phyloP scores from a whole-genome alignment of 1,284 basidiomycete genomes.

The Fistulinella cinereoalba region DNA sequence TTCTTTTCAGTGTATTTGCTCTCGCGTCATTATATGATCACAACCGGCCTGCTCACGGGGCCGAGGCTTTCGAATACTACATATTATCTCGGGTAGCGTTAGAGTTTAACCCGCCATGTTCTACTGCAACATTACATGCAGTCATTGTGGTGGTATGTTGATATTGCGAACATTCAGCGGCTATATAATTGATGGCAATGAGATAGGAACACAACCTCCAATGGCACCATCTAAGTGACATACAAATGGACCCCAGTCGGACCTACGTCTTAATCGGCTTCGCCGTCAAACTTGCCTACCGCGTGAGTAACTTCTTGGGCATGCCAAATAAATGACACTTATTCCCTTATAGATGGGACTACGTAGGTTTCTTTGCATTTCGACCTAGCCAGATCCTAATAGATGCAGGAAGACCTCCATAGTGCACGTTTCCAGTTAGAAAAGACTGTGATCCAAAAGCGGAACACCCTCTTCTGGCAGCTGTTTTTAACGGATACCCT shows the following conservation, averaged over 20 bases:
- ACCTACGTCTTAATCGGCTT: constrained; percentile 57
- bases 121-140: constrained; percentile 49
- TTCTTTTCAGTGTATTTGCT: constrained; percentile 57
- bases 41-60: constrained; percentile 39
- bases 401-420: constrained; percentile 50
- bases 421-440: constrained; percentile 56
- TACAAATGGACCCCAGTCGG: constrained; percentile 45
- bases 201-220: constrained; percentile 53
- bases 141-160: constrained; percentile 51
- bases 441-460: constrained; percentile 42
- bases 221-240: constrained; percentile 57
- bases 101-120: constrained; percentile 43
- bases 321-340: constrained; percentile 4
- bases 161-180: background rate
- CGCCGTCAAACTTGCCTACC: constrained; percentile 54
- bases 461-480: constrained; percentile 63
- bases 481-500: constrained; percentile 57
- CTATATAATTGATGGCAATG: background rate
- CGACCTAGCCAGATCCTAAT: background rate
- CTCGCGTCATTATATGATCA: constrained; percentile 52
- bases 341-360: constrained; percentile 53
- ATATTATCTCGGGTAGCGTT: constrained; percentile 51
- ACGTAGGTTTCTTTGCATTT: constrained; percentile 41
- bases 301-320: constrained; percentile 39
- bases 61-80: constrained; percentile 58